These are phyloP conservation scores for Exophiala sp. DNA, from an alignment of 2,329 filamentous ascomycete genomes.

Conservation along the genomic window DNA sequence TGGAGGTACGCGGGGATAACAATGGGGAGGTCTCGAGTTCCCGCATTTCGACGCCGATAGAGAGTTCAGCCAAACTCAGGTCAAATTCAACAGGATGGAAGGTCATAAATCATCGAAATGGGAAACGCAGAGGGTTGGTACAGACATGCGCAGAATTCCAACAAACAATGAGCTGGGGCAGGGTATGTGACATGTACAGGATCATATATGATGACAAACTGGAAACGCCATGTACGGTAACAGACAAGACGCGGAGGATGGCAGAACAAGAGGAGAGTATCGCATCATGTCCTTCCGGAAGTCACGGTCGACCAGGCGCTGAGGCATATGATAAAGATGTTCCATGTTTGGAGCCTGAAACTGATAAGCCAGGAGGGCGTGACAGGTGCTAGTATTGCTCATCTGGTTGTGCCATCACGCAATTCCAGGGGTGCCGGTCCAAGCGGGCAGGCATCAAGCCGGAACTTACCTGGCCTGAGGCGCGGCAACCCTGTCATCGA, in stretches of 20 bases:
- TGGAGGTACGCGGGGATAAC: conserved; percentile 11
- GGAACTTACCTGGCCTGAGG: too few relatives aligned
- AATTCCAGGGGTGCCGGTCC: conserved; percentile 18
- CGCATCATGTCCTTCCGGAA: conserved; percentile 8
- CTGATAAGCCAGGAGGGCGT: not conserved
- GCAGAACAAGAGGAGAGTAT: not conserved
- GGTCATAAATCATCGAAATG: not conserved
- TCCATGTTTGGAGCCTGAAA: not conserved
- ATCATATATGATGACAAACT: conserved; percentile 17
- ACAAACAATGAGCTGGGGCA: not conserved
- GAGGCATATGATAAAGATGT: not conserved
- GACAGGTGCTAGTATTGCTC: conserved; percentile 13
- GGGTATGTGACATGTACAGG: not conserved
- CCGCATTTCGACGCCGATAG: conserved; percentile 5
- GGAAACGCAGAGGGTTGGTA: not conserved
- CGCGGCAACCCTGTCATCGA: too few relatives aligned
- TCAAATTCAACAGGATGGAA: not conserved
- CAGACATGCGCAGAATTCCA: not conserved
- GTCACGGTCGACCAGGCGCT: conserved; percentile 2
- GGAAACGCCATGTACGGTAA: not conserved
- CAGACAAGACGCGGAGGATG: not conserved
- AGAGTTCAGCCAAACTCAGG: not conserved
- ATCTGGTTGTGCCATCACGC: conserved; percentile 17
- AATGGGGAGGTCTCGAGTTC: conserved; percentile 22
- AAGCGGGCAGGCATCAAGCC: too few relatives aligned